Percentiles rank a stretch among this genome's conserved stretches.
Conservation (phyloP, 768 basidiomycete species). For the Leccinum rimulosum region DNA sequence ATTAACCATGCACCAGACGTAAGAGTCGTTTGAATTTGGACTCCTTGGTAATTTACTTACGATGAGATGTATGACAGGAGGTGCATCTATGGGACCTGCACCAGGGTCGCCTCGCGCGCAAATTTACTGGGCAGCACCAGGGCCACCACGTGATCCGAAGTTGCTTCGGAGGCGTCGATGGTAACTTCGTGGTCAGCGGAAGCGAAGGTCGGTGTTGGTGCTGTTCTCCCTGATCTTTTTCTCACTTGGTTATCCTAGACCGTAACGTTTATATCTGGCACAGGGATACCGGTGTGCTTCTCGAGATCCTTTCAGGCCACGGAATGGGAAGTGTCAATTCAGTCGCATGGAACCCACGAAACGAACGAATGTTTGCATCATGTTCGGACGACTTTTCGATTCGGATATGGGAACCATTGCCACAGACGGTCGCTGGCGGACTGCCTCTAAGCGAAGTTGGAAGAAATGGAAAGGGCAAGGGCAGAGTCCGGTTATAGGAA, state of each 20-base stretch:
- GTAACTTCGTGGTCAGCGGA: slow-evolving; percentile 88
- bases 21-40: slow-evolving; percentile 30
- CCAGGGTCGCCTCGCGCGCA: slow-evolving; percentile 65
- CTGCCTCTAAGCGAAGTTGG: slow-evolving; percentile 18
- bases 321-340: slow-evolving; percentile 90
- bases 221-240: slow-evolving; percentile 1
- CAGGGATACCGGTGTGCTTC: slow-evolving; percentile 72
- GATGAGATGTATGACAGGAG: slow-evolving; percentile 53
- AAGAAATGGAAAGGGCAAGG: slow-evolving; percentile 59
- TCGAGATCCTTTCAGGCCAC: slow-evolving; percentile 90
- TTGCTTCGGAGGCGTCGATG: slow-evolving; percentile 89
- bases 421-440: slow-evolving; percentile 19
- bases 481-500: slow-evolving; percentile 51
- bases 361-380: slow-evolving; percentile 91
- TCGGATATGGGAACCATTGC: slow-evolving; percentile 78
- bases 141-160: slow-evolving; percentile 83
- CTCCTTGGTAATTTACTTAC: slow-evolving; percentile 6
- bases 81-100: slow-evolving; percentile 84
- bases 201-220: slow-evolving; percentile 73
- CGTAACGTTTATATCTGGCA: slow-evolving; percentile 96
- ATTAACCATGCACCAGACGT: slow-evolving; percentile 88
- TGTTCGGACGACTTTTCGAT: slow-evolving; percentile 92
- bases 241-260: slow-evolving; percentile 50
- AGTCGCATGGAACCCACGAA: slow-evolving; percentile 93
- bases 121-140: slow-evolving; percentile 85